A percentile compares a stretch with the other conserved stretches of the same genome.
phyloP scores from a whole-genome alignment of 2,329 filamentous ascomycete genomes.

The Capronia americana region DNA sequence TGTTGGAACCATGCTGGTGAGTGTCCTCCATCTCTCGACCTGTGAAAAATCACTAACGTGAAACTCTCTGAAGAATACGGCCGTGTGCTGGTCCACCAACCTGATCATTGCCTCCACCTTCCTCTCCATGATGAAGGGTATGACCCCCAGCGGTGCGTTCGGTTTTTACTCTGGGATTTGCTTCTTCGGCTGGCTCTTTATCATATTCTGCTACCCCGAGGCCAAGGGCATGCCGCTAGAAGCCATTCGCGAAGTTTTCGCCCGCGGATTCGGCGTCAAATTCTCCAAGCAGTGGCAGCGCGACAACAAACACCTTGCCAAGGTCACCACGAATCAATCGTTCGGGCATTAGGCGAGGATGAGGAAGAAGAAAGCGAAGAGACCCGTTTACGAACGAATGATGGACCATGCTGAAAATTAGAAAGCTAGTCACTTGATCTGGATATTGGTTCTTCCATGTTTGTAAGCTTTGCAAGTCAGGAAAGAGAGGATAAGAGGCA shows the following conservation, averaged over 20 bases:
- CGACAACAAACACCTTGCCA: slow-evolving; percentile 40
- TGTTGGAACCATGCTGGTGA: slow-evolving; percentile 63
- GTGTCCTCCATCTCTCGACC: background rate
- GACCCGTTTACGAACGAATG: too few species aligned
- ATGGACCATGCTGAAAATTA: too few species aligned
- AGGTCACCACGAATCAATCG: slow-evolving; percentile 7
- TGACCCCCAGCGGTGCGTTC: slow-evolving; percentile 80
- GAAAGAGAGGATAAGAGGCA: too few species aligned
- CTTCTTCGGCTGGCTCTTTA: slow-evolving; percentile 66
- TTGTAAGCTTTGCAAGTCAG: too few species aligned
- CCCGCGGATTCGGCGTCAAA: slow-evolving; percentile 73
- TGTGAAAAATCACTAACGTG: background rate
- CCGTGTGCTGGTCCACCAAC: slow-evolving; percentile 89
- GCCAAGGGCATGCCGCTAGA: slow-evolving; percentile 82
- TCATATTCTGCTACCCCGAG: slow-evolving; percentile 83
- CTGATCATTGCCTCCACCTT: slow-evolving; percentile 87
- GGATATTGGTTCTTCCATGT: too few species aligned
- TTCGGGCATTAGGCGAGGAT: slow-evolving; percentile 6
- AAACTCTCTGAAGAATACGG: slow-evolving; percentile 52
- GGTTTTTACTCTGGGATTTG: slow-evolving; percentile 78
- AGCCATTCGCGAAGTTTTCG: slow-evolving; percentile 74
- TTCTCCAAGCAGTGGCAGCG: slow-evolving; percentile 46
- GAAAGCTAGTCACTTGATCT: too few species aligned
- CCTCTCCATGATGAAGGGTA: slow-evolving; percentile 78
- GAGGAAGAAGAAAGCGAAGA: too few species aligned